phyloP scores from a whole-genome alignment of 495 filamentous ascomycete species.

The Trichoderma virens region DNA sequence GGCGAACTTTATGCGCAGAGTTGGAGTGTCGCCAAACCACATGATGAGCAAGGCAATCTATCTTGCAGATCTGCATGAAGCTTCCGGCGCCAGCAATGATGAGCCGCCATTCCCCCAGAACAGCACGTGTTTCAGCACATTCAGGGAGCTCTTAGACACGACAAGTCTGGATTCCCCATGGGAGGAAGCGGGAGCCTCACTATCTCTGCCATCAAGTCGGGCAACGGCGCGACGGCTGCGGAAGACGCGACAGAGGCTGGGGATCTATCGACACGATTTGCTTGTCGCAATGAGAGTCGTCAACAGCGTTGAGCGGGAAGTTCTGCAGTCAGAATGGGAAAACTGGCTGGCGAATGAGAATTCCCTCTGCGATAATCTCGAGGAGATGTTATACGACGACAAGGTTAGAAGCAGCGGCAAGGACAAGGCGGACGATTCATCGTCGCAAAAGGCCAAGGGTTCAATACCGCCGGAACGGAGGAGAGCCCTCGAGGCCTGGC shows the following conservation, averaged over 20 bases:
- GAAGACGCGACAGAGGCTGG: constrained; percentile 72
- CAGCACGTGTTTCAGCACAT: constrained; percentile 47
- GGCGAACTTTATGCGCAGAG: constrained; percentile 62
- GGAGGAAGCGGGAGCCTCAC: constrained; percentile 32
- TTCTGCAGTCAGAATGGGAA: constrained; percentile 81
- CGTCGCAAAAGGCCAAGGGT: constrained; percentile 20
- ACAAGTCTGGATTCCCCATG: constrained; percentile 45
- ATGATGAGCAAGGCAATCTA: constrained; percentile 83
- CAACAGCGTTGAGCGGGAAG: constrained; percentile 79
- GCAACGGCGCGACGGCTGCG: constrained; percentile 60
- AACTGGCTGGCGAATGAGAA: constrained; percentile 75
- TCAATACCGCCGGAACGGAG: constrained; percentile 26
- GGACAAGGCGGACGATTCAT: constrained; percentile 17
- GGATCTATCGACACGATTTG: constrained; percentile 81
- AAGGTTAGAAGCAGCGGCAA: constrained; percentile 23
- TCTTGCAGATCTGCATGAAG: constrained; percentile 71
- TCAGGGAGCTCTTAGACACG: constrained; percentile 45
- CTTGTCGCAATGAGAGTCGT: constrained; percentile 85
- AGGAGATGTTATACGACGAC: constrained; percentile 35
- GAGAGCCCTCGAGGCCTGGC: constrained; percentile 52
- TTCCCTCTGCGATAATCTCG: constrained; percentile 56
- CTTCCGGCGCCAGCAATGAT: constrained; percentile 31
- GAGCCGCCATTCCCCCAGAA: constrained; percentile 21
- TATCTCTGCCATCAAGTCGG: constrained; percentile 42
- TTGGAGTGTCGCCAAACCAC: constrained; percentile 70